These are phyloP conservation scores for Isoetes engelmannii DNA, from an alignment of 83 land plant genomes.

Conservation along the genomic window DNA sequence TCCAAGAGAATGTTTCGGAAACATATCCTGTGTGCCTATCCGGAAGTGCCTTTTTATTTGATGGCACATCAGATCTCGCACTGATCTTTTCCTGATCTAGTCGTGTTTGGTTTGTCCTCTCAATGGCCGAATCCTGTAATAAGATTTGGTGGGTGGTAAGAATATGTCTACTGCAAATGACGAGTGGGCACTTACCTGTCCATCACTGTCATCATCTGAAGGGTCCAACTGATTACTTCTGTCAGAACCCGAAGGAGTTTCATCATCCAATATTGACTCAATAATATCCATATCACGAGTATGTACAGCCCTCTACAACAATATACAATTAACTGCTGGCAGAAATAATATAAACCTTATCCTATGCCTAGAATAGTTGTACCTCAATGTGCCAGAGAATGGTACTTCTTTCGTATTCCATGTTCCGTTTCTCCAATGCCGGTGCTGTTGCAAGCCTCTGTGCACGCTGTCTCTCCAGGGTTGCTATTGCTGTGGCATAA, in stretches of 20 bases:
- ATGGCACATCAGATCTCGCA: too few species aligned
- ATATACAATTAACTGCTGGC: not conserved
- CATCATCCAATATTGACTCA: slow-evolving; percentile 37
- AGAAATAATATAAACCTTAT: not conserved
- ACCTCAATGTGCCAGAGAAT: slow-evolving; percentile 40
- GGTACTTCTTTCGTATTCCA: slow-evolving; percentile 37
- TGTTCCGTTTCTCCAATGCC: slow-evolving; percentile 12
- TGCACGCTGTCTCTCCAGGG: slow-evolving; percentile 33
- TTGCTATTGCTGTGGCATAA: slow-evolving; percentile 21
- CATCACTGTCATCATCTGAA: too few species aligned
- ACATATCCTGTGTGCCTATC: not conserved
- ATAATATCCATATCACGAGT: slow-evolving; percentile 32
- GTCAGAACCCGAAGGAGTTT: slow-evolving; percentile 22
- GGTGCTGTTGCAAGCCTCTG: slow-evolving; percentile 20
- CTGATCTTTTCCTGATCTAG: too few species aligned
- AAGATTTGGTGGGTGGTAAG: too few species aligned
- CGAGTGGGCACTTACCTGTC: too few species aligned
- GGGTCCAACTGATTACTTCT: slow-evolving; percentile 4
- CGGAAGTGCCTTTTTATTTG: too few species aligned
- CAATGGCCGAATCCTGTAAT: too few species aligned
- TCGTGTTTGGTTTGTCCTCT: too few species aligned
- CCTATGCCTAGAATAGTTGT: not conserved
- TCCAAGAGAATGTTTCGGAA: slow-evolving; percentile 7
- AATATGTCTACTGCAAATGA: too few species aligned
- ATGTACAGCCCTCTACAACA: slow-evolving; percentile 33